Evolutionary conservation across 345 rosid genomes (phyloP).

Genomic region (Dipteronia dyeriana): DNA sequence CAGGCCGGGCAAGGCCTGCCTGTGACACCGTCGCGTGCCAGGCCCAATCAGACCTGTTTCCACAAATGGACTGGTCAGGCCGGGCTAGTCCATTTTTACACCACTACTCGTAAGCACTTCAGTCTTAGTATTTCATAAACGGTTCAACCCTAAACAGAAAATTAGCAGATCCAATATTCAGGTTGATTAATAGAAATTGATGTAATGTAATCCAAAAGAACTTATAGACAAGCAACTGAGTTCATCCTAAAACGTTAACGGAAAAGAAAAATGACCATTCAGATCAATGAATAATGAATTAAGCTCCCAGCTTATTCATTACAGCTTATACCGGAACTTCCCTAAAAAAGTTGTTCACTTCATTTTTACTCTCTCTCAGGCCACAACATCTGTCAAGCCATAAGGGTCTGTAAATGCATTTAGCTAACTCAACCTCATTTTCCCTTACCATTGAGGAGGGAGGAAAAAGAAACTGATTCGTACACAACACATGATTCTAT

Average conservation of each 20-base stretch:
- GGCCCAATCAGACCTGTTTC: too few species aligned
- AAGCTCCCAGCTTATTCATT: not conserved
- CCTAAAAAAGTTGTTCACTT: not conserved
- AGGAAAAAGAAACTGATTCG: too few species aligned
- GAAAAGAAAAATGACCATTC: conserved; percentile 3
- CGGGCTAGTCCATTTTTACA: too few species aligned
- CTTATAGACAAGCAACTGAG: not conserved
- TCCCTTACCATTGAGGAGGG: too few species aligned
- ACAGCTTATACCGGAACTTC: not conserved
- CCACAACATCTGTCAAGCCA: not conserved
- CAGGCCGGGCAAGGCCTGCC: too few species aligned
- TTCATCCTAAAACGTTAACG: not conserved
- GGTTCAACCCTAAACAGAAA: conserved; percentile 78
- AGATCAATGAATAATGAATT: not conserved
- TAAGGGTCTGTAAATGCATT: not conserved
- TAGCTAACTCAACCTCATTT: not conserved
- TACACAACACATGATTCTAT: too few species aligned
- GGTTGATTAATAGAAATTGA: not conserved
- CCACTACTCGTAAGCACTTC: conserved; percentile 94
- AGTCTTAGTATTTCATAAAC: conserved; percentile 43
- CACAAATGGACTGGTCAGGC: too few species aligned
- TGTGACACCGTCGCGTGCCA: too few species aligned
- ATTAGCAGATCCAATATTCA: not conserved
- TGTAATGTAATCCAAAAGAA: not conserved
- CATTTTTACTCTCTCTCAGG: not conserved